Conservation (phyloP, 352 stramenopile species). For the Pythium chondricola region DNA sequence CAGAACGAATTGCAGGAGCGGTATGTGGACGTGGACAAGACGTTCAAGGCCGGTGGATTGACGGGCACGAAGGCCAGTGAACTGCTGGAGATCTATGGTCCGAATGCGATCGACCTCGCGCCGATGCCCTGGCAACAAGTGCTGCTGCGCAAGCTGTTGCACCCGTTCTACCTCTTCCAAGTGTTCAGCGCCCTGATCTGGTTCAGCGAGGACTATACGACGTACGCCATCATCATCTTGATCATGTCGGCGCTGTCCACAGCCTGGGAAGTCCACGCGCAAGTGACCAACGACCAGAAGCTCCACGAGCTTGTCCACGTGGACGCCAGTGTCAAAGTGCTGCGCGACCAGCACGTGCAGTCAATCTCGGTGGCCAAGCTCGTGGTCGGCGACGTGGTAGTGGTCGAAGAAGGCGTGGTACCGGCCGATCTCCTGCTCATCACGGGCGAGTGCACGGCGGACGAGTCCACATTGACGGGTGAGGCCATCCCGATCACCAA, state of each 20-base stretch:
- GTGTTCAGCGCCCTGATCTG: constrained; percentile 59
- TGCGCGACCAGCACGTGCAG: constrained; percentile 42
- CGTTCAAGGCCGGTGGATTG: constrained; percentile 17
- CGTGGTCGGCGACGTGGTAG: constrained; percentile 64
- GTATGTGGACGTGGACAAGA: constrained; percentile 26
- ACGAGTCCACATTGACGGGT: constrained; percentile 74
- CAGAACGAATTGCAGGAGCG: constrained; percentile 52
- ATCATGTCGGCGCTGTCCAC: constrained; percentile 62
- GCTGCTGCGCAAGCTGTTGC: constrained; percentile 59
- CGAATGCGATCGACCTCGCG: constrained; percentile 50
- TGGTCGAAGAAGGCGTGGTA: constrained; percentile 57
- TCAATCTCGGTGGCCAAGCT: constrained; percentile 38
- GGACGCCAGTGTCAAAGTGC: constrained; percentile 48
- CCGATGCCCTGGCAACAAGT: constrained; percentile 37
- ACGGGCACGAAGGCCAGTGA: constrained; percentile 27
- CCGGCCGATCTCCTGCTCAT: constrained; percentile 59
- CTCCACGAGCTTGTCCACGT: constrained; percentile 52
- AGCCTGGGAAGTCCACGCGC: constrained; percentile 57
- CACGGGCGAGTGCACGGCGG: constrained; percentile 54
- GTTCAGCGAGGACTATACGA: constrained; percentile 58
- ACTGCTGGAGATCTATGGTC: constrained; percentile 37
- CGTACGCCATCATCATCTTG: constrained; percentile 62
- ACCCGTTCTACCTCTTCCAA: constrained; percentile 83
- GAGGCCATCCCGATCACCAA: constrained; percentile 81
- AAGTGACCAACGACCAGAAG: constrained; percentile 57